A percentile compares a stretch with the other conserved stretches of the same genome.
Evolutionary conservation across 2,329 filamentous ascomycete genomes (phyloP).

Genomic region (Thielaviopsis populi): DNA sequence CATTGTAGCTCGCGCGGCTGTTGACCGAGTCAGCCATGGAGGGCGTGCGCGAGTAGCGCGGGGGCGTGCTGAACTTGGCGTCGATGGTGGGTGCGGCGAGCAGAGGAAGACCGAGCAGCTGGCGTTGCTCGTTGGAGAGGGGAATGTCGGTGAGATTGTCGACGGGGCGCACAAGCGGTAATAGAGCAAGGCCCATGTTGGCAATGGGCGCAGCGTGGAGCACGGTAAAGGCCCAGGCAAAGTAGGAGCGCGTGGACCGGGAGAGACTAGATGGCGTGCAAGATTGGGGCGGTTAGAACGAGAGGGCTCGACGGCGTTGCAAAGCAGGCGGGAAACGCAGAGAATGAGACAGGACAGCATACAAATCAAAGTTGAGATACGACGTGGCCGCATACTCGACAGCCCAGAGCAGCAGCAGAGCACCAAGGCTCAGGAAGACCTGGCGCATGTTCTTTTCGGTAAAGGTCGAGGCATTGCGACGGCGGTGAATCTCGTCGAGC

Average conservation of each 20-base stretch:
- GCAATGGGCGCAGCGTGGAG: constrained; percentile 44
- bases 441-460: constrained; percentile 58
- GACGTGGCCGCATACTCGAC: constrained; percentile 25
- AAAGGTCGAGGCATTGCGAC: constrained; percentile 67
- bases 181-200: constrained; percentile 56
- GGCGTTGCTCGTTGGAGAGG: constrained; percentile 53
- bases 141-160: constrained; percentile 82
- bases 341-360: constrained; percentile 19
- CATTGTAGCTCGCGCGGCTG: constrained; percentile 40
- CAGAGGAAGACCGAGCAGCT: constrained; percentile 66
- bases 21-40: constrained; percentile 48
- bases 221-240: constrained; percentile 30
- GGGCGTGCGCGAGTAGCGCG: constrained; percentile 66
- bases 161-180: constrained; percentile 52
- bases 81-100: constrained; percentile 46
- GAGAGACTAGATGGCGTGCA: constrained; percentile 8
- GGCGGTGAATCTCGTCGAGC: constrained; percentile 69
- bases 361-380: constrained; percentile 29
- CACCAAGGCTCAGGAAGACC: constrained; percentile 51
- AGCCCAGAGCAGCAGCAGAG: constrained; percentile 29
- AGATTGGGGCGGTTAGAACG: constrained; percentile 12
- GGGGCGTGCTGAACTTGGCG: constrained; percentile 62
- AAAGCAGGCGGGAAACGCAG: neutral
- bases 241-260: constrained; percentile 8
- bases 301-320: neutral